phyloP scores from a whole-genome alignment of 139 green algal species.

The Chloropicon primus region DNA sequence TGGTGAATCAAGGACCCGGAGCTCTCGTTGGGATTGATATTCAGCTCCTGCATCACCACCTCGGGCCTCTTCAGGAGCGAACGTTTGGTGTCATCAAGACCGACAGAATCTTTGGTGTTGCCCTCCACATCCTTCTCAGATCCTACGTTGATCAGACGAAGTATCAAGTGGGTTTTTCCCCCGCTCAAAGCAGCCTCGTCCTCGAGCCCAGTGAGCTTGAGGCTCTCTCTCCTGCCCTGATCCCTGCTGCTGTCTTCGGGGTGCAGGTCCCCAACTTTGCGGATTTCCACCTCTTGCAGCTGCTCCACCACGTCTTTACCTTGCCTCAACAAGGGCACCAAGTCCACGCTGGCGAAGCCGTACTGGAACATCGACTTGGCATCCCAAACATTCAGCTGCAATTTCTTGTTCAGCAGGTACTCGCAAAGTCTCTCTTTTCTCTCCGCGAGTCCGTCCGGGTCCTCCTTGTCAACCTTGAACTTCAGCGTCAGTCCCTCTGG shows the following conservation, averaged over 20 bases:
- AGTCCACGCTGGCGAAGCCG: not conserved
- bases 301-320: not conserved
- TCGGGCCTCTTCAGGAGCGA: not conserved
- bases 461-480: not conserved
- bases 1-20: not conserved
- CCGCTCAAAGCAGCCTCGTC: not conserved
- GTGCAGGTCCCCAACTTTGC: not conserved
- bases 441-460: not conserved
- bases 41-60: not conserved
- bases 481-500: not conserved
- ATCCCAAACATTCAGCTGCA: not conserved
- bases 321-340: not conserved
- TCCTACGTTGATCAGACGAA: not conserved
- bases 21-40: not conserved
- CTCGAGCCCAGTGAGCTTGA: not conserved
- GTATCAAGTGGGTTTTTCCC: not conserved
- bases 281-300: not conserved
- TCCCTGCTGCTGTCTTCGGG: not conserved
- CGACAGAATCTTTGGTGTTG: not conserved
- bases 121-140: not conserved
- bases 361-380: not conserved
- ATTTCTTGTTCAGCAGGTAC: not conserved
- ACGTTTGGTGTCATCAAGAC: not conserved
- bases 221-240: not conserved
- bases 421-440: not conserved